Evolutionary conservation across 257 asterid genomes (phyloP), one percentile per base, ranked within the genome.

Genomic region (Striga asiatica): DNA sequence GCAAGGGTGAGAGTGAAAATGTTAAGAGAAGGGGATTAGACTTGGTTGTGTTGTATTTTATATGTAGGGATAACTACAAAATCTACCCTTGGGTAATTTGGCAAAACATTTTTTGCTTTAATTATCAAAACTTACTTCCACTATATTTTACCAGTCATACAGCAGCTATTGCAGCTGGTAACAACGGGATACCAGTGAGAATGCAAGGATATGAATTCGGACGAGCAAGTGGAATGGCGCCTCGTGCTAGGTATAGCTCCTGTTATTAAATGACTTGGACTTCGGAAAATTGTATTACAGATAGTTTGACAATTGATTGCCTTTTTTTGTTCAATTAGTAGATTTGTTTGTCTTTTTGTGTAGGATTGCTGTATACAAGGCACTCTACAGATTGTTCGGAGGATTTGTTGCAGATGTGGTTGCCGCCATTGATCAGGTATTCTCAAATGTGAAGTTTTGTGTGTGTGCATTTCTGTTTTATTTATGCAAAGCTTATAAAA

Each of bases 201-300:
- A 71, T 92, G 94, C 80, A 84, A 61, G 99, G 99, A 63, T 84
- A 64, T 69, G 99, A 88, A 78, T 88, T 88, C 31, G 99, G 99
- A 71, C 69, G 77, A 78, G 99, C 99, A 39, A 92, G 99, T 79
- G 99, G 99, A 64, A 92, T 92, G 99, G 99, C 99, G 60, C 99
- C 99, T 25, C 97, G 99, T 53, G 99, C 99, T 24, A 84, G 99
- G 99, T 82, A 61, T 65, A 66, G 3, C 60, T 43, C 32, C 41
- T 50, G 8, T 20, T 34, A 45, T 50, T 49, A 24, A 8, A 18
- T 52, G 0, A 12, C 48, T 61, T 41, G 62, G 19, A 43, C 13
- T 43, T 18, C 11, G 12, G 25, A 43, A 20, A 39, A 14, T 3
- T 20, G 8, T 14, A 1, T 48, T 56, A 2, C 3, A 46, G 20